Conservation (phyloP, 805 yeast genomes). For the Kazachstania africana region DNA sequence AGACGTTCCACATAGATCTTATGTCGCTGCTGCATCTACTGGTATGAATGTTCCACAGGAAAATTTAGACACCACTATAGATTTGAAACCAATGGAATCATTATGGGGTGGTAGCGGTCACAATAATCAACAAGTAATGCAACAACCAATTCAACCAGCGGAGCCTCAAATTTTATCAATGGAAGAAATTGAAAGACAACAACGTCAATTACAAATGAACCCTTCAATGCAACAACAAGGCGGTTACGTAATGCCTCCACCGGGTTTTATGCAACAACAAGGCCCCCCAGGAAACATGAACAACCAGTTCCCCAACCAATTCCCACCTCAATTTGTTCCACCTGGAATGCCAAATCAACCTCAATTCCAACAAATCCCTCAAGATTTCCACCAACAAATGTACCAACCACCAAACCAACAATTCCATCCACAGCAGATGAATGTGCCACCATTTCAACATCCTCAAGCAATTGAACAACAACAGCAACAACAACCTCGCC, state of each 20-base stretch:
- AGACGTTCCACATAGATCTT: slow-evolving; percentile 11
- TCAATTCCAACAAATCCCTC: slow-evolving; percentile 6
- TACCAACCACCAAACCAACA: slow-evolving; percentile 1
- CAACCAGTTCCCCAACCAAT: not conserved
- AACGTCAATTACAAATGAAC: slow-evolving; percentile 20
- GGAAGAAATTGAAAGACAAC: slow-evolving; percentile 71
- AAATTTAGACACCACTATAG: slow-evolving; percentile 7
- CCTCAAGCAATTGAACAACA: not conserved
- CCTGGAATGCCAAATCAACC: slow-evolving; percentile 2
- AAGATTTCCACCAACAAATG: slow-evolving; percentile 7
- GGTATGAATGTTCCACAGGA: slow-evolving; percentile 4
- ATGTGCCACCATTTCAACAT: not conserved
- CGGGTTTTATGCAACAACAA: slow-evolving; percentile 14
- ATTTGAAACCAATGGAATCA: slow-evolving; percentile 59
- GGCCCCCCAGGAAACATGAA: slow-evolving; percentile 3
- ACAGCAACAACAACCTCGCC: not conserved
- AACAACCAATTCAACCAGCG: too few relatives aligned
- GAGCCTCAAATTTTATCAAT: slow-evolving; percentile 41
- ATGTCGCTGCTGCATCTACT: slow-evolving; percentile 21
- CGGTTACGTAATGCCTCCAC: slow-evolving; percentile 7
- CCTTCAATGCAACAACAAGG: slow-evolving; percentile 6
- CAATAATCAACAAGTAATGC: slow-evolving; percentile 3
- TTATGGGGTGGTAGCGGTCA: slow-evolving; percentile 35
- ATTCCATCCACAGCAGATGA: slow-evolving; percentile 1
- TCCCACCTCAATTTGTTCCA: not conserved